phyloP scores from a whole-genome alignment of 768 basidiomycete species.

The Mycena metata region DNA sequence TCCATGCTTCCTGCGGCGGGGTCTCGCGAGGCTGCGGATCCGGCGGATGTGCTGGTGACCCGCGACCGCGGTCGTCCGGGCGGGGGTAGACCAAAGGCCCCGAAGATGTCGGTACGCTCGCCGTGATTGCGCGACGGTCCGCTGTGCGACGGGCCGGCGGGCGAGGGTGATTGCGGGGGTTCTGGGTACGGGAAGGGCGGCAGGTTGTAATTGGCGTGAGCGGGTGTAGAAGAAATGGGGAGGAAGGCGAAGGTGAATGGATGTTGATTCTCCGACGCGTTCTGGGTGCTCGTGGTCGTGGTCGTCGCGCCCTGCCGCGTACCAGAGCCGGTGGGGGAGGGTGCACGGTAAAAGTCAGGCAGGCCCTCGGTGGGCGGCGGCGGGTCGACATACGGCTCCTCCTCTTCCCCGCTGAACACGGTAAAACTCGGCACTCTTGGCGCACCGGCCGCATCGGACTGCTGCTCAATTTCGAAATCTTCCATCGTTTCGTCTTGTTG shows the following conservation, averaged over 20 bases:
- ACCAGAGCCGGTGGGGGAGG: slow-evolving; percentile 54
- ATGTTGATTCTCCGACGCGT: slow-evolving; percentile 66
- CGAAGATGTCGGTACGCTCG: slow-evolving; percentile 61
- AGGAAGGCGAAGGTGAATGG: slow-evolving; percentile 67
- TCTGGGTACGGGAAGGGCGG: slow-evolving; percentile 66
- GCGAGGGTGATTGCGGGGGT: slow-evolving; percentile 70
- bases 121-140: slow-evolving; percentile 45
- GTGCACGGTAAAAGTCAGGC: slow-evolving; percentile 63
- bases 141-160: slow-evolving; percentile 51
- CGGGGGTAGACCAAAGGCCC: slow-evolving; percentile 60
- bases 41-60: slow-evolving; percentile 47
- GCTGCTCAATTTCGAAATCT: slow-evolving; percentile 36
- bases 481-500: slow-evolving; percentile 38
- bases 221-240: slow-evolving; percentile 67
- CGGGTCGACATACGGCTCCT: slow-evolving; percentile 54
- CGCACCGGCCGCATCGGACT: slow-evolving; percentile 28
- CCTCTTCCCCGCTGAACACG: slow-evolving; percentile 62
- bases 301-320: slow-evolving; percentile 49
- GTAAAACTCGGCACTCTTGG: slow-evolving; percentile 59
- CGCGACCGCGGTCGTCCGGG: slow-evolving; percentile 57
- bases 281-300: slow-evolving; percentile 62
- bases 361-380: slow-evolving; percentile 67
- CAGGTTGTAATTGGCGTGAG: slow-evolving; percentile 56
- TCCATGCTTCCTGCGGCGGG: slow-evolving; percentile 42
- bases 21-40: too few species aligned